Conservation (phyloP, 202 grass and related monocot species). For the Zizania palustris region DNA sequence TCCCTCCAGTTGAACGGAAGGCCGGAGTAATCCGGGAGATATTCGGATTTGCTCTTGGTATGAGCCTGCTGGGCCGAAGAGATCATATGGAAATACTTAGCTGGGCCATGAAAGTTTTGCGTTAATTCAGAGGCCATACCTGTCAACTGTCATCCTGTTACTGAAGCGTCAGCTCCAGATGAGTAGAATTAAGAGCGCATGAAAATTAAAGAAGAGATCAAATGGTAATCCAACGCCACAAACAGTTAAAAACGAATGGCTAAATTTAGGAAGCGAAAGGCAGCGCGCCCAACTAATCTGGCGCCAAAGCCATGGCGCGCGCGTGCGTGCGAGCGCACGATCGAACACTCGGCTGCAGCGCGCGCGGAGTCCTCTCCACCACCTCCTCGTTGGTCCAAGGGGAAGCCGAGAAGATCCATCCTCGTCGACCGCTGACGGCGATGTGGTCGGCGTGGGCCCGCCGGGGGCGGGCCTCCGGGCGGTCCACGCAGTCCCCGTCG, state of each 20-base stretch:
- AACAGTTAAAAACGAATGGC: conserved; percentile 13
- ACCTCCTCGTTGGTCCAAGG: background rate
- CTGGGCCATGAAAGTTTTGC: too few relatives aligned
- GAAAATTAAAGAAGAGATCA: too few relatives aligned
- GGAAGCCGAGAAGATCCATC: conserved; percentile 9
- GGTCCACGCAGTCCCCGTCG: conserved; percentile 50
- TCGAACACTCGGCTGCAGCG: background rate
- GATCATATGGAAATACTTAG: too few relatives aligned
- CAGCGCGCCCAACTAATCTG: conserved; percentile 17
- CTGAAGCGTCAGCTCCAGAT: too few relatives aligned
- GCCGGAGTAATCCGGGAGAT: too few relatives aligned
- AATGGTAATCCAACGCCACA: background rate
- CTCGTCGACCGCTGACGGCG: conserved; percentile 6
- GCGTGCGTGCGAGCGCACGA: conserved; percentile 29
- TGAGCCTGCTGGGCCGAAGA: too few relatives aligned
- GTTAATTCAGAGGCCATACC: too few relatives aligned
- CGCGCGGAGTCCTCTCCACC: background rate
- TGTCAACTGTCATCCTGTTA: too few relatives aligned
- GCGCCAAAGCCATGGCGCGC: conserved; percentile 30
- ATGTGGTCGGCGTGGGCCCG: conserved; percentile 59
- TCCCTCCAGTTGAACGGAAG: too few relatives aligned
- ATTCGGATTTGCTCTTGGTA: too few relatives aligned
- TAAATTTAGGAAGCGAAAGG: conserved; percentile 50
- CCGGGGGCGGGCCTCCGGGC: conserved; percentile 35
- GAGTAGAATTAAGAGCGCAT: too few relatives aligned